Base-by-base conservation (phyloP, 768 basidiomycete genomes). In the Macrolepiota dolichaula region DNA sequence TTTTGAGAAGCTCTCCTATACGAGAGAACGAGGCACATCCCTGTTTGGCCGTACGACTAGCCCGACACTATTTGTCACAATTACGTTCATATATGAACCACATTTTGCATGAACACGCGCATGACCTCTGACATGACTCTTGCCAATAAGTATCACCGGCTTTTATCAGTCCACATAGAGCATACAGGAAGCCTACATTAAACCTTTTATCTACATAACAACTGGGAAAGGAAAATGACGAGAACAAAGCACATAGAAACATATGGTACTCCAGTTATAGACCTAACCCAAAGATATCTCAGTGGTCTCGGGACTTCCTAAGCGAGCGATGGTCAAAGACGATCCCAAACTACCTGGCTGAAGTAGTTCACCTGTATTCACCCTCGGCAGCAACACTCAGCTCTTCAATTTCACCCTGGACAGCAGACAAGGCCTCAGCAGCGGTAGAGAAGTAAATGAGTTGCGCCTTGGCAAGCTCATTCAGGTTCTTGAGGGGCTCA, bases 321-420 rank as follows among this genome's bases (percentile, higher is more conserved):
- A 64, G 62, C 52, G 40, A 24, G 7, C 1, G 7, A 63, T 25
- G 32, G 22, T 36, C 29, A 29, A 19, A 35, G 36, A 38, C 15
- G 19, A 51, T 37, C 4, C 1, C 35, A 22, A 55, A 19, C 25
- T 11, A 62, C 35, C 15, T 4, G 51, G 25, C 32, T 53, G 24
- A 36, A 4, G 5, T 1, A 5, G 36, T 65, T 65, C 64, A 93
- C 88, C 96, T 90, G 79, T 96, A 98, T 71, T 96, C 93, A 61
- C 92, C 93, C 74, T 98, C 96, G 0, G 96, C 94, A 50, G 93
- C 92, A 36, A 95, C 89, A 62, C 87, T 89, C 65, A 96, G 81
- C 66, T 98, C 95, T 65, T 97, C 96, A 51, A 98, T 90, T 72
- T 97, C 94, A 52, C 91, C 92, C 72, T 96, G 93, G 50, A 92